Evolutionary conservation across 768 basidiomycete species (phyloP), one percentile per base, ranked within the genome.

Genomic region (Tephrocybe sp.): DNA sequence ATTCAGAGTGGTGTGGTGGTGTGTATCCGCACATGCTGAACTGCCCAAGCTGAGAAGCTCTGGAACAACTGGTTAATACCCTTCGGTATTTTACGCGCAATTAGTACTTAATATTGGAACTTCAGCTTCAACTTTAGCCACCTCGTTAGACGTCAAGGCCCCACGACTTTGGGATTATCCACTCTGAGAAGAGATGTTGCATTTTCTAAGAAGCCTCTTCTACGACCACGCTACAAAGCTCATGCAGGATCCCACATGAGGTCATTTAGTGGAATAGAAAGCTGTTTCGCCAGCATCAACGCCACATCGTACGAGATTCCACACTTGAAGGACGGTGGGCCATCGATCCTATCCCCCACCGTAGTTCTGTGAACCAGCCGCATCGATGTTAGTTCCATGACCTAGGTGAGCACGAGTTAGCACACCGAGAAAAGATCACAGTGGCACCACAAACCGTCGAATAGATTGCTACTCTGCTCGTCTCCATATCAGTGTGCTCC

Each of bases 401-500:
- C 74, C 91, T 92, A 52, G 10, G n/a, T n/a, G 26, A 46, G 26
- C 44, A 39, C 51, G 8, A 38, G 36, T 50, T 17, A 48, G 39
- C 41, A 41, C 36, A 11, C 41, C 2, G 10, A 46, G 13, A n/a
- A 45, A 45, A 16, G 38, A 17, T 45, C 32, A 43, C 32, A 26
- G 19, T 7, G 34, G 39, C 47, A 49, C 41, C 12, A 70, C 85
- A 23, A 58, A 90, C 89, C 35, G 77, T 70, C 13, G 77, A 75
- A 51, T 77, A 79, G 1, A 87, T 67, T 5, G 81, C 79, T 5
- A 85, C 76, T 26, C 87, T 72, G 13, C 77, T 69, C 10, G 83
- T 74, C 58, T 91, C 89, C 76, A 82, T 82, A 60, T 91, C 88
- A 0, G 87, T 85, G 36, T 84, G 77, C 55, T 89, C 87, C 2